Evolutionary conservation across 345 rosid genomes (phyloP).

Genomic region (Lenwebbia sp.): DNA sequence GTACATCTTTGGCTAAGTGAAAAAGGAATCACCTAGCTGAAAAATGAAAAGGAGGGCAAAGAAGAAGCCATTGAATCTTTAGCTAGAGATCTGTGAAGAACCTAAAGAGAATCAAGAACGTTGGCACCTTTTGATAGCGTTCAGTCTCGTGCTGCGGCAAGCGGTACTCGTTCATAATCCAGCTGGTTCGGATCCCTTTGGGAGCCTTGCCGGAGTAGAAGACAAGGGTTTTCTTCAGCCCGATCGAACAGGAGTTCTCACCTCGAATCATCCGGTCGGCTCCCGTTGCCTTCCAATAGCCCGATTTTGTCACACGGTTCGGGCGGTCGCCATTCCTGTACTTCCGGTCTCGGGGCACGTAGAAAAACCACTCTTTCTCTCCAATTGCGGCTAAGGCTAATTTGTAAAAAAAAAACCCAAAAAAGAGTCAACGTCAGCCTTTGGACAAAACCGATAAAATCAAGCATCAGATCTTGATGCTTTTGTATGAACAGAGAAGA

Average conservation of each 20-base stretch:
- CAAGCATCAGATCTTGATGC: not conserved
- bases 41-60: not conserved
- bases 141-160: constrained; percentile 94
- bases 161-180: constrained; percentile 99
- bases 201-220: constrained; percentile 99
- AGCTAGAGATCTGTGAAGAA: not conserved
- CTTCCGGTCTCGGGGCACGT: constrained; percentile 92
- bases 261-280: constrained; percentile 92
- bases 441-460: not conserved
- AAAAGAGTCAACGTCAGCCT: not conserved
- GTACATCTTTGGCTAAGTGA: not conserved
- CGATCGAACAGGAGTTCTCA: constrained; percentile 68
- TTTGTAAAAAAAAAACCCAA: not conserved
- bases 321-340: constrained; percentile 97
- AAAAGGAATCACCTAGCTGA: not conserved
- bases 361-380: constrained; percentile 99
- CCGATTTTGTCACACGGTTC: constrained; percentile 89
- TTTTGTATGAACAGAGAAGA: not conserved
- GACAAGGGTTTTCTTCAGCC: constrained; percentile 98
- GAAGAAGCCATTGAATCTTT: not conserved
- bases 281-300: constrained; percentile 99
- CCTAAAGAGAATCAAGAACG: not conserved
- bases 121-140: constrained; percentile 70
- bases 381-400: constrained; percentile 95
- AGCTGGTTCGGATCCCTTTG: constrained; percentile 88